Base-by-base conservation (phyloP, 2,329 filamentous ascomycete genomes). In the Mycocentrospora acerina region DNA sequence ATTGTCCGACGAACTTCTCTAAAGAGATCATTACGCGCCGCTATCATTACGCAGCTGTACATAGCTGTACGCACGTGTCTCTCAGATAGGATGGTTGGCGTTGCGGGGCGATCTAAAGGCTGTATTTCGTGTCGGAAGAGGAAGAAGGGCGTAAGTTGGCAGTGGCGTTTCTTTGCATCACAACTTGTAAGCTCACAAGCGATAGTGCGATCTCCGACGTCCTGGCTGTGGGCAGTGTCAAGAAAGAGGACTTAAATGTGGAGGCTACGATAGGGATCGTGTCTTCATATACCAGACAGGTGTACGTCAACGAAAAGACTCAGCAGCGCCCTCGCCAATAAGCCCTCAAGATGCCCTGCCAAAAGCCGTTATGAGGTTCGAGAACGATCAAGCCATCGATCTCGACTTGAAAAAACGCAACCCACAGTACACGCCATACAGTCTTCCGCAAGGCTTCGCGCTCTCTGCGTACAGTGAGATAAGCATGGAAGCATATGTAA, bases 261-360 rank as follows among this genome's bases (percentile, higher is more conserved):
- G 81, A 29, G 82, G 82, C 26, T 86, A 85, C 60, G 75, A 82
- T 55, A 71, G 78, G 26, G 76, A 83, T 55, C 76, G 76, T 12
- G 75, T 83, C 39, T 85, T 85, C 63, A 82, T 85, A 10, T 44
- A 51, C 36, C 48, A 60, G 24, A 40, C 46, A 15, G 32, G 29
- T 17, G 36, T 22, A 16, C 22, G 27, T 32, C 16, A 29, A 24
- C 15, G 27, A 9, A 29, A 29, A 40, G 17, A 28, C n/a, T 22
- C 22, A 28, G 25, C 15, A 8, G 24, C 31, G 27, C 38, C 32
- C n/a, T 24, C 16, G 27, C 19, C 5, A 22, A 22, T 9, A 22
- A n/a, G n/a, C n/a, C 19, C 19, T 22, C 19, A 9, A 22, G 19
- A 9, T 9, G 9, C 19, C 5, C 5, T 9, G 9, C 19, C 19